These are phyloP conservation scores for Pisolithus sp. DNA, from an alignment of 768 basidiomycete genomes.

Conservation along the genomic window DNA sequence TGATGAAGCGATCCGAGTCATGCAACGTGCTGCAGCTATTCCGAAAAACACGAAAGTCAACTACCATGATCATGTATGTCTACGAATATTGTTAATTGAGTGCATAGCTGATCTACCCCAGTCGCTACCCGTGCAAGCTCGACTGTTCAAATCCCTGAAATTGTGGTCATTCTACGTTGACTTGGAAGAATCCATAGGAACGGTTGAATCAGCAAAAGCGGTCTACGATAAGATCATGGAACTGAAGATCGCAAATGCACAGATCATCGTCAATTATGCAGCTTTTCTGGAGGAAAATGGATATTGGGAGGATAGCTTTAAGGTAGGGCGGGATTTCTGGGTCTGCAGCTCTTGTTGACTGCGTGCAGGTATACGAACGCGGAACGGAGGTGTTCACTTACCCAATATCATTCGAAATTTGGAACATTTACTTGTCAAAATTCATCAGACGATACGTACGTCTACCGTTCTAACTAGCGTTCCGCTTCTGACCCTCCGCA, in stretches of 20 bases:
- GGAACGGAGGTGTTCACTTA: constrained; percentile 97
- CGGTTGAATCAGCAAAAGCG: constrained; percentile 83
- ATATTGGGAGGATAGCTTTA: constrained; percentile 98
- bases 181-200: constrained; percentile 93
- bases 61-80: constrained; percentile 88
- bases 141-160: constrained; percentile 96
- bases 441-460: constrained; percentile 94
- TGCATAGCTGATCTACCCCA: constrained; percentile 26
- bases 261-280: constrained; percentile 95
- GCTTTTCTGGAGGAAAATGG: constrained; percentile 96
- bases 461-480: constrained; percentile 10
- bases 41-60: constrained; percentile 88
- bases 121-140: constrained; percentile 78
- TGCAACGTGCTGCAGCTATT: constrained; percentile 91
- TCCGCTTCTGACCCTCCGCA: constrained; percentile 23
- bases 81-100: neutral
- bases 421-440: constrained; percentile 98
- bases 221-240: constrained; percentile 97
- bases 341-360: constrained; percentile 7
- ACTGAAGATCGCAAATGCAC: constrained; percentile 95
- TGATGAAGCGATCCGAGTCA: constrained; percentile 89
- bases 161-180: constrained; percentile 99
- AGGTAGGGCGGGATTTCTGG: constrained; percentile 40
- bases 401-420: constrained; percentile 96
- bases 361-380: constrained; percentile 79